Conservation (phyloP, 129 eudicot genomes). For the Flaveria linearis region DNA sequence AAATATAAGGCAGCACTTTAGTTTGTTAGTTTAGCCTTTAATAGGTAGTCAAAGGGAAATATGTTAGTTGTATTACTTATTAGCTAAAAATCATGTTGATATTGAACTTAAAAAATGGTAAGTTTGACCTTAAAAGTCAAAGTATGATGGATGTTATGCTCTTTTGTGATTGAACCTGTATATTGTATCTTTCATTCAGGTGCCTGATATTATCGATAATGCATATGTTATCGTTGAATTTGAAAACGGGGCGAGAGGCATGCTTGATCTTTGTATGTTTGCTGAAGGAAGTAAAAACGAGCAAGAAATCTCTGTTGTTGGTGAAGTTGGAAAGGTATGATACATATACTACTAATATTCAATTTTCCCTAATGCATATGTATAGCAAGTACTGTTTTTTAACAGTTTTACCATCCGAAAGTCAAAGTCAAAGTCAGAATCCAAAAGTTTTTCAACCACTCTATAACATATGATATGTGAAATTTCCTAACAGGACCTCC, state of each 20-base stretch:
- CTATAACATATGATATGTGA: background rate
- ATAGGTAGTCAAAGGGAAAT: background rate
- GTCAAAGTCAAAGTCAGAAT: background rate
- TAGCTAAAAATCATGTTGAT: background rate
- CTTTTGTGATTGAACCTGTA: conserved; percentile 5
- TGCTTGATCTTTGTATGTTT: conserved; percentile 99
- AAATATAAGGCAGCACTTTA: background rate
- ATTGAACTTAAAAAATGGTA: background rate
- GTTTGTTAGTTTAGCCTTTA: background rate
- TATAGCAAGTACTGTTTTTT: background rate
- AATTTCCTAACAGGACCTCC: background rate
- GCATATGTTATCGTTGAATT: conserved; percentile 98
- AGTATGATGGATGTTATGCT: background rate
- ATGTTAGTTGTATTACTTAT: background rate
- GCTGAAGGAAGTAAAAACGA: conserved; percentile 99
- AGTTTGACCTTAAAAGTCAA: conserved; percentile 25
- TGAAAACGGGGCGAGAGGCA: conserved; percentile 86
- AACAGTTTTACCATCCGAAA: background rate
- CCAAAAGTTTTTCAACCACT: background rate
- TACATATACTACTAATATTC: background rate
- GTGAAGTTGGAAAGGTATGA: conserved; percentile 84
- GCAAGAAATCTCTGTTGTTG: conserved; percentile 94
- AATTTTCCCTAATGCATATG: background rate
- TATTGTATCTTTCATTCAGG: conserved; percentile 40
- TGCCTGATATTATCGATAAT: conserved; percentile 94